Evolutionary conservation across 768 basidiomycete genomes (phyloP).

Genomic region (Saitozyma podzolica): DNA sequence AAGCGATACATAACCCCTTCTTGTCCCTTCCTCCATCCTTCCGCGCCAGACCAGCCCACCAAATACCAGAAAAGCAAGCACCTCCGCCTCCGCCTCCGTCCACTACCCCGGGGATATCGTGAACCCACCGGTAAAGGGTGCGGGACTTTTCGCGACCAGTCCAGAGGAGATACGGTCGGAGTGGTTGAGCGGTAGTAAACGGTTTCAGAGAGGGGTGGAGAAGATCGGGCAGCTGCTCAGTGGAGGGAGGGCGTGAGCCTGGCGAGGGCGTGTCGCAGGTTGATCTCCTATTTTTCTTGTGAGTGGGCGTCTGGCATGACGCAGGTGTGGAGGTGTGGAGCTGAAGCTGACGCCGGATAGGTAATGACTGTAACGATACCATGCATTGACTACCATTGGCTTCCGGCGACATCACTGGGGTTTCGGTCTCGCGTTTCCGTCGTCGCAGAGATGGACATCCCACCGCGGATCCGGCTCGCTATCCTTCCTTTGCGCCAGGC

Average conservation of each 20-base stretch:
- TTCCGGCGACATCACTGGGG: too few species aligned
- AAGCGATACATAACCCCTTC: slow-evolving; percentile 45
- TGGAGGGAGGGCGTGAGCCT: slow-evolving; percentile 22
- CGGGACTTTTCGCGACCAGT: slow-evolving; percentile 23
- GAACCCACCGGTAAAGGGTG: slow-evolving; percentile 12
- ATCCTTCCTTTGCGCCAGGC: too few species aligned
- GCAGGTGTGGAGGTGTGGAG: background rate
- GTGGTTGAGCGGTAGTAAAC: slow-evolving; percentile 32
- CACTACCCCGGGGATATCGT: background rate
- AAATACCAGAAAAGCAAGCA: background rate
- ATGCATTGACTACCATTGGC: too few species aligned
- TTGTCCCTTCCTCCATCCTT: slow-evolving; percentile 31
- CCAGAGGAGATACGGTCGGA: slow-evolving; percentile 37
- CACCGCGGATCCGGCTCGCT: too few species aligned
- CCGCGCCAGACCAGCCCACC: slow-evolving; percentile 13
- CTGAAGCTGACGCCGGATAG: too few species aligned
- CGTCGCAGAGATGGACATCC: too few species aligned
- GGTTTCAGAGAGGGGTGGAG: slow-evolving; percentile 30
- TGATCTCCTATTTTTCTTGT: too few species aligned
- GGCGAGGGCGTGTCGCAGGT: too few species aligned
- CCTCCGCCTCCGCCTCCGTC: too few species aligned
- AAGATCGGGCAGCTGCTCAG: slow-evolving; percentile 40
- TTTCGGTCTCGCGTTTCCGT: too few species aligned
- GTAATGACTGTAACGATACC: too few species aligned
- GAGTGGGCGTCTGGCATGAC: background rate